Base-by-base conservation (phyloP, 768 basidiomycete genomes). In the Cystofilobasidium bisporidii region DNA sequence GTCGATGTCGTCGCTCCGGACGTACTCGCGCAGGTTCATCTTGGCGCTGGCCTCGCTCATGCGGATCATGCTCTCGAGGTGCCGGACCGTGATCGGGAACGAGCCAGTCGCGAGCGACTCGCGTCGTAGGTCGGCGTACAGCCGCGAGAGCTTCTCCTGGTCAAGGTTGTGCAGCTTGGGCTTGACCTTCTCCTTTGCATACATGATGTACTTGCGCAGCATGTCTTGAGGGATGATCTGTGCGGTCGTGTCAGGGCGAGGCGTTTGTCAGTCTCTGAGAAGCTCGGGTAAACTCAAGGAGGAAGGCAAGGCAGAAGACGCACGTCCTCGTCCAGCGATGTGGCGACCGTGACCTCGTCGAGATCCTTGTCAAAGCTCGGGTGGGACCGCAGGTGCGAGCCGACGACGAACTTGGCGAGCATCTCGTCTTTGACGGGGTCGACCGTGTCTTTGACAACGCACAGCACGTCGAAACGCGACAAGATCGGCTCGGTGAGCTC, bases 31-130 rank as follows among this genome's bases (percentile, higher is more conserved):
- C 70, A 99, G 80, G 59, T 93, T 86, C 96, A 99, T 98, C 81
- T 94, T 96, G 28, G 96, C 96, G 74, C 89, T 91, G 18, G 96
- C 94, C 78, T 99, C 96, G 3, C 91, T 84, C 94, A 98, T 98
- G 47, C 96, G 87, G 78, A 99, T 98, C 89, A 96, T 96, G 76
- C 91, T 94, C 79, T 99, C 96, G 67, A 99, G 78, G 75, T 98
- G 96, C 65, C 96, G 89, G 59, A 98, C 88, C 12, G 96, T 99
- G 76, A 99, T 96, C 2, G 96, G 96, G 79, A 90, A 96, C 26
- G 94, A 97, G n/a, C 94, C 94, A 1, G 96, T 99, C 24, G 91
- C 91, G 72, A 91, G 81, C 6, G 94, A 98, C 76, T 99, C 96
- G 70, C 92, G 87, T 41, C 96, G 87, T 36, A 99, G 82, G 76